A percentile compares a stretch with the other conserved stretches of the same genome.
Conservation (phyloP, 1,139 yeast species). For the Wickerhamomyces sp. region DNA sequence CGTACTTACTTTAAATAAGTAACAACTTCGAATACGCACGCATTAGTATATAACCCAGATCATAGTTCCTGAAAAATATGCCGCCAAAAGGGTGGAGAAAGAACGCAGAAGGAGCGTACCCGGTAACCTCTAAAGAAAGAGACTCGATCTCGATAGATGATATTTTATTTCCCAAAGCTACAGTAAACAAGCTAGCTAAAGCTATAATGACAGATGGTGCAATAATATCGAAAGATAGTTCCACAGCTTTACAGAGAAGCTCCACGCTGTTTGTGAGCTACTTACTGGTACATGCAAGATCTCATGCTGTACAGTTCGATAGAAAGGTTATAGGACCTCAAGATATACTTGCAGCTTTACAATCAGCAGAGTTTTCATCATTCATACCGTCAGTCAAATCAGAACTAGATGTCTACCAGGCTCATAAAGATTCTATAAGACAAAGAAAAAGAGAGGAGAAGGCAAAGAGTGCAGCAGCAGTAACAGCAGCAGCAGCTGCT, state of each 20-base stretch:
- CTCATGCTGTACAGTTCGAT: constrained; percentile 43
- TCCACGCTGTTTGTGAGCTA: constrained; percentile 74
- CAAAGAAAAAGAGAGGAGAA: constrained; percentile 25
- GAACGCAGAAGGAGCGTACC: constrained; percentile 63
- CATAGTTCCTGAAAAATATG: constrained; percentile 35
- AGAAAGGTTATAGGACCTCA: constrained; percentile 63
- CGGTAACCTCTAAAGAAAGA: constrained; percentile 47
- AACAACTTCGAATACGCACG: neutral
- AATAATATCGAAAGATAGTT: constrained; percentile 60
- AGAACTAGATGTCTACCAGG: constrained; percentile 42
- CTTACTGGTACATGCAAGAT: constrained; percentile 58
- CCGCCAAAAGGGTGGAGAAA: constrained; percentile 86
- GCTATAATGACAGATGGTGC: constrained; percentile 34
- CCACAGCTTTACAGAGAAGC: constrained; percentile 62
- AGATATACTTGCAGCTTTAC: constrained; percentile 59
- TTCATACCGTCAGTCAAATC: constrained; percentile 50
- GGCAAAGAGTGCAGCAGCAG: constrained; percentile 12
- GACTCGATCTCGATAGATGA: constrained; percentile 65
- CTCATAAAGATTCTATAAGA: constrained; percentile 37
- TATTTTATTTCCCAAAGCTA: constrained; percentile 61
- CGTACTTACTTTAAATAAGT: neutral
- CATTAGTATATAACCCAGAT: neutral
- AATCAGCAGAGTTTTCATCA: constrained; percentile 48
- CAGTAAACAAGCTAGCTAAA: constrained; percentile 57
- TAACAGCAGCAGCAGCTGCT: neutral